phyloP scores from a whole-genome alignment of 306 rosid genomes.

The barrel medic (Medicago truncatula) region DNA sequence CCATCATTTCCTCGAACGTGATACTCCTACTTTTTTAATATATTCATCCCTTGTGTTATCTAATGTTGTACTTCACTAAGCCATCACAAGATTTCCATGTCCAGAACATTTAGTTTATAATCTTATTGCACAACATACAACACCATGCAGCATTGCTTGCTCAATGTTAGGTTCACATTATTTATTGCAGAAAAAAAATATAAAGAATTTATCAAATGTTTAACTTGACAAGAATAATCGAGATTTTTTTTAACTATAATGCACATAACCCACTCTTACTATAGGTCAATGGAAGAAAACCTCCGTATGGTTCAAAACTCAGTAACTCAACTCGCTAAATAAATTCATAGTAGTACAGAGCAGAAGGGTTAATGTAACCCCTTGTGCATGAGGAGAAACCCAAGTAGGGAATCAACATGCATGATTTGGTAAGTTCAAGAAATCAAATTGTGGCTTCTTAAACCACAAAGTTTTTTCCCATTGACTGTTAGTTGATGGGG shows the following conservation, averaged over 20 bases:
- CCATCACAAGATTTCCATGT: conserved; percentile 24
- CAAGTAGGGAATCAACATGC: too few relatives aligned
- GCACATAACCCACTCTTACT: background rate
- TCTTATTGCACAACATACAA: conserved; percentile 8
- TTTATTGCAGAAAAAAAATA: conserved; percentile 31
- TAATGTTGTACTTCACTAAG: background rate
- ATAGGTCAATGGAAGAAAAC: conserved; percentile 26
- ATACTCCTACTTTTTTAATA: background rate
- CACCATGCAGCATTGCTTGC: background rate
- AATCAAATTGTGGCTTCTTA: conserved; percentile 18
- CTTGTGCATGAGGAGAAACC: too few relatives aligned
- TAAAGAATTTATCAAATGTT: conserved; percentile 18
- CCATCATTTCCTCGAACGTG: background rate
- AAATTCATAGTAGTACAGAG: too few relatives aligned
- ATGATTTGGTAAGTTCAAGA: background rate
- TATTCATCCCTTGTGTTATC: background rate
- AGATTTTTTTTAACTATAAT: background rate
- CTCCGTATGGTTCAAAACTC: conserved; percentile 4
- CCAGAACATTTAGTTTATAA: conserved; percentile 9
- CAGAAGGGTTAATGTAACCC: too few relatives aligned
- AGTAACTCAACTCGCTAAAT: background rate
- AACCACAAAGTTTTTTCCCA: conserved; percentile 1
- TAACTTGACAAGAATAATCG: conserved; percentile 23
- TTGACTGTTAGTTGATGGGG: conserved; percentile 4
- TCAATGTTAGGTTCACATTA: conserved; percentile 19